phyloP scores from a whole-genome alignment of 2,329 filamentous ascomycete species.

The Apiospora aurea region DNA sequence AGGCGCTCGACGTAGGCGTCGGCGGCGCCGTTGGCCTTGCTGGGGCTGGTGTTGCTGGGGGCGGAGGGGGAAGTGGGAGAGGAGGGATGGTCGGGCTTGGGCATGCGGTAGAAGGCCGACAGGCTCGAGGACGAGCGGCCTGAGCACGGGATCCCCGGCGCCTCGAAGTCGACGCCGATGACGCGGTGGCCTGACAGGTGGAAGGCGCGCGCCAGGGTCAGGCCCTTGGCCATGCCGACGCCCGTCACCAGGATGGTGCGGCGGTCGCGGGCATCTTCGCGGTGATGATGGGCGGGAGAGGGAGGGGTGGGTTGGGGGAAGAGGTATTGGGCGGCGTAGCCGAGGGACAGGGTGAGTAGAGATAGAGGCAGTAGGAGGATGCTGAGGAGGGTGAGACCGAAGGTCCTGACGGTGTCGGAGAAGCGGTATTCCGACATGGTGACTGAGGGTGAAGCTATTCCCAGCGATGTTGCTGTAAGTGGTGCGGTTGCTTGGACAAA shows the following conservation, averaged over 20 bases:
- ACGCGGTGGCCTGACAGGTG: conserved; percentile 71
- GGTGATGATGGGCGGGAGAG: neutral
- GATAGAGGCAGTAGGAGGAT: conserved; percentile 33
- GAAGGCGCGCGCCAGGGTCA: conserved; percentile 71
- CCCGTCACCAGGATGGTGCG: conserved; percentile 73
- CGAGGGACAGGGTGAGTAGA: conserved; percentile 5
- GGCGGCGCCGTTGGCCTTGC: conserved; percentile 29
- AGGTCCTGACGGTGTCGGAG: conserved; percentile 25
- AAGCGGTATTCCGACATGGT: neutral
- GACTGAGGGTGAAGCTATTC: neutral
- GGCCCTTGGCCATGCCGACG: conserved; percentile 74
- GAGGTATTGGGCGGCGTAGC: conserved; percentile 22
- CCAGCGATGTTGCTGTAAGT: neutral
- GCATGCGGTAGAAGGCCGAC: conserved; percentile 57
- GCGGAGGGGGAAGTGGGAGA: neutral
- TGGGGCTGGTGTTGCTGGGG: too few relatives aligned
- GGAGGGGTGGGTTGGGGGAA: neutral
- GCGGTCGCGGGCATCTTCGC: neutral
- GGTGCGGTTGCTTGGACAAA: neutral
- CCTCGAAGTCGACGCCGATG: conserved; percentile 72
- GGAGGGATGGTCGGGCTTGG: conserved; percentile 37
- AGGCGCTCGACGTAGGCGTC: conserved; percentile 63
- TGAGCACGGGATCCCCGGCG: conserved; percentile 52
- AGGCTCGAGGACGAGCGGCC: conserved; percentile 67
- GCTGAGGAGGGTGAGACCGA: conserved; percentile 32